Conservation (phyloP, 2,329 filamentous ascomycete species). For the Emmonsia crescens region DNA sequence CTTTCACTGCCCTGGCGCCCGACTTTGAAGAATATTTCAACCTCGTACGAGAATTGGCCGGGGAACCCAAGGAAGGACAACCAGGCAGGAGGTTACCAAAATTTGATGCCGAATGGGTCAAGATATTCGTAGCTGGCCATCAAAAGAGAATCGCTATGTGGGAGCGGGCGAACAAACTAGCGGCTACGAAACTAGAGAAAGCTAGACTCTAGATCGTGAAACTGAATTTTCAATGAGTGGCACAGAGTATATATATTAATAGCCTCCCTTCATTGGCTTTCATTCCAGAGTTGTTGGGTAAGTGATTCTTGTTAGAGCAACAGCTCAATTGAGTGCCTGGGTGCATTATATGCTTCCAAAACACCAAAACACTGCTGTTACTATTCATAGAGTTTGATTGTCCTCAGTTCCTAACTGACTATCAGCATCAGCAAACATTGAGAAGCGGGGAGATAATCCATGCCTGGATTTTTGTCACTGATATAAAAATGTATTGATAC, state of each 20-base stretch:
- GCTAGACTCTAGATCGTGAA: neutral
- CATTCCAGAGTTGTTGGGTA: no score
- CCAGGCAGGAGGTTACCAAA: slow-evolving; percentile 32
- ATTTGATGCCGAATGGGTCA: slow-evolving; percentile 34
- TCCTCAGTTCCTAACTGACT: no score
- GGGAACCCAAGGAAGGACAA: slow-evolving; percentile 29
- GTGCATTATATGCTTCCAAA: neutral
- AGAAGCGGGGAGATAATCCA: no score
- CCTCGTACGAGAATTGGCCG: slow-evolving; percentile 32
- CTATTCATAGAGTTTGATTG: neutral
- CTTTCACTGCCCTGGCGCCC: slow-evolving; percentile 48
- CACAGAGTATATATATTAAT: neutral
- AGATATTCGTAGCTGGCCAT: slow-evolving; percentile 44
- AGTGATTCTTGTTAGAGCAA: neutral
- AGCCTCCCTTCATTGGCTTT: neutral
- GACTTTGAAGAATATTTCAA: slow-evolving; percentile 59
- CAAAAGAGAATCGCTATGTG: slow-evolving; percentile 49
- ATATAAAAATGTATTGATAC: no score
- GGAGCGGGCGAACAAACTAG: slow-evolving; percentile 38
- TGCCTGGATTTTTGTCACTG: no score
- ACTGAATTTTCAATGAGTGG: neutral
- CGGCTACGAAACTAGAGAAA: neutral
- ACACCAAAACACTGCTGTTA: neutral
- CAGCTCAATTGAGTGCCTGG: no score
- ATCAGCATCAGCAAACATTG: neutral